Evolutionary conservation across 2,329 filamentous ascomycete species (phyloP), one percentile per base, ranked within the genome.

Genomic region (Coniochaeta sp.): DNA sequence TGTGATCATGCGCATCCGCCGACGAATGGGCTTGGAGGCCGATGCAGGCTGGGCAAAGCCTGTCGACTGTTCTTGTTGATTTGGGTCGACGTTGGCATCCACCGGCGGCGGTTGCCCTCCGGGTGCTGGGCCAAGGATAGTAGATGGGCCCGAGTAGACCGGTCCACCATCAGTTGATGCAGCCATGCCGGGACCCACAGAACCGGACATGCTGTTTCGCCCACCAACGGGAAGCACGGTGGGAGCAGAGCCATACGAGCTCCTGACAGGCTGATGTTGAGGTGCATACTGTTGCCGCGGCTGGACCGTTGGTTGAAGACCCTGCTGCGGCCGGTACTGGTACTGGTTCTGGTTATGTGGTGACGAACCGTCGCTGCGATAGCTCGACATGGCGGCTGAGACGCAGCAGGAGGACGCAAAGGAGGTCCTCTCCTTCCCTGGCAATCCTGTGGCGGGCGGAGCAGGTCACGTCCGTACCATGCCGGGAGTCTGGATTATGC

Each of bases 1-100:
- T 62, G 83, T 82, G 71, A 90, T 87, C 78, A 88, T 82, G 68
- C 84, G 79, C 76, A 88, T 83, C 64, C 86, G 78, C 52, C 86
- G 77, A 34, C 83, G 79, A 62, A 85, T 82, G 2, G 77, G 77
- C 62, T 75, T 79, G 55, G 68, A 60, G 30, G 57, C n/a, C 10
- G 62, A 40, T 16, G 55, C 22, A 4, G 52, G 14, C 34, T 26
- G 59, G 42, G 10, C 57, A 34, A 28, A 57, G 26, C 57, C 22
- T 16, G 55, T 22, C 10, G 42, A 19, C 22, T 36, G 38, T 16
- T 30, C 47, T 17, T 52, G 47, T n/a, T 28, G 47, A 17, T 22
- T 19, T 44, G 34, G 44, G 40, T 36, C 42, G 54, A 30, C 40
- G 24, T 22, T 54, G 30, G 44, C 40, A 34, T 38, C 55, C 40